phyloP scores from a whole-genome alignment of 495 filamentous ascomycete genomes.

The Penicillium tannophilum region DNA sequence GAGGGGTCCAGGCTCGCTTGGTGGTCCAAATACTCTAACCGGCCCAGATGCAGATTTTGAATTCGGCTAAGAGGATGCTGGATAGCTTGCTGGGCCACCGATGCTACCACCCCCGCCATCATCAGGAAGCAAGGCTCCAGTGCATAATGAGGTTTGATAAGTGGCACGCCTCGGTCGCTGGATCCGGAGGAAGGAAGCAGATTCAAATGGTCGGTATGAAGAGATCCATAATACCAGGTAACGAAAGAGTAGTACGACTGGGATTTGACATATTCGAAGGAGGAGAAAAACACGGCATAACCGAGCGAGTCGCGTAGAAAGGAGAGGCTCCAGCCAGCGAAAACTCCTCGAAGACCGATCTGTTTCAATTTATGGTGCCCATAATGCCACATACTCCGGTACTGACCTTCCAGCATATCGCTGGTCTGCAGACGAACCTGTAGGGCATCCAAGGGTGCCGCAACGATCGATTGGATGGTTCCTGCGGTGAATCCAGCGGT shows the following conservation, averaged over 20 bases:
- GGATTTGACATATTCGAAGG: constrained; percentile 85
- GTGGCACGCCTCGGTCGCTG: constrained; percentile 41
- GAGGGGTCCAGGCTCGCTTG: constrained; percentile 54
- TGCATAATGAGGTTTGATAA: constrained; percentile 81
- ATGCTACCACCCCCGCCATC: constrained; percentile 74
- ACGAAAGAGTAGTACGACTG: constrained; percentile 83
- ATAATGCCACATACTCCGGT: constrained; percentile 83
- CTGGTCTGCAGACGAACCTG: constrained; percentile 75
- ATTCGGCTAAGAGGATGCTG: constrained; percentile 76
- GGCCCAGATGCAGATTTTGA: constrained; percentile 76
- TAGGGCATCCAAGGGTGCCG: constrained; percentile 86
- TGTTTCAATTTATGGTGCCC: constrained; percentile 69
- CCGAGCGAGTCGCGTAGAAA: constrained; percentile 82
- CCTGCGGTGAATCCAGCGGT: constrained; percentile 78
- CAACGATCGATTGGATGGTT: constrained; percentile 74
- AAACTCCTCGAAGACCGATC: constrained; percentile 79
- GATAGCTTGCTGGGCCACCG: constrained; percentile 74
- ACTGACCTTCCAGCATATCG: constrained; percentile 67
- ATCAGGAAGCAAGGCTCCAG: constrained; percentile 82
- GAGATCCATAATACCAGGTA: constrained; percentile 71
- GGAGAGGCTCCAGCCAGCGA: constrained; percentile 78
- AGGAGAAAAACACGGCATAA: constrained; percentile 79
- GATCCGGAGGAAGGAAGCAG: constrained; percentile 22
- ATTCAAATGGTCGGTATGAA: constrained; percentile 37
- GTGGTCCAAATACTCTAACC: constrained; percentile 75